Base-by-base conservation (phyloP, 768 basidiomycete species). In the Harrya chromipes region DNA sequence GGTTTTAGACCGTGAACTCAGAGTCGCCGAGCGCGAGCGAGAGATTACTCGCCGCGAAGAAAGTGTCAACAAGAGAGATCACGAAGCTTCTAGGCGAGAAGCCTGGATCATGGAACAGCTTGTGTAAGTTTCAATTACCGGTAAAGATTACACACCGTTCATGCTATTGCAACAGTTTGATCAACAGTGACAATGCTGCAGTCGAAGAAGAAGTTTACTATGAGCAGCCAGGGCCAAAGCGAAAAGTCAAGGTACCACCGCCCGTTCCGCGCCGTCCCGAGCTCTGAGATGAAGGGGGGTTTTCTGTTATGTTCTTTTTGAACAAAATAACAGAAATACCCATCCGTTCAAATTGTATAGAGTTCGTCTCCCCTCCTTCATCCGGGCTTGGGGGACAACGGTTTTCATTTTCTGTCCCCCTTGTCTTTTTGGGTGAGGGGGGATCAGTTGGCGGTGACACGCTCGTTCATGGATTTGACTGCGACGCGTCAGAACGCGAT, bases 211-310 rank as follows among this genome's bases (percentile, higher is more conserved):
- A 91, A 65, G 82, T 85, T 66, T 70, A 83, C 42, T 91, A 90
- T 78, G 88, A 89, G 68, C 83, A 82, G 27, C 72, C 77, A 56
- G 73, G 69, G 60, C 56, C 77, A 50, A 85, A 84, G 73, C 83
- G 86, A 72, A 90, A 84, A 84, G 74, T 82, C 83, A 91, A 91
- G 89, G 89, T 91, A 91, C 81, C 87, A 71, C 81, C 85, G 74
- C 82, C 85, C 75, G 52, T 63, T 75, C 81, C 81, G 76, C 87
- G 87, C 81, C 88, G 85, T 79, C 85, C 87, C 74, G 87, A 89
- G 85, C 84, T 90, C 79, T 90, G 85, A 90, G 89, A 89, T 88
- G 89, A 90, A 86, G 89, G 87, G 82, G 89, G 82, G 68, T 69
- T 66, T 71, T 70, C 50, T 53, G 51, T 74, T 71, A 68, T 58